phyloP scores from a whole-genome alignment of 441 rosid genomes.

The Erodium texanum region DNA sequence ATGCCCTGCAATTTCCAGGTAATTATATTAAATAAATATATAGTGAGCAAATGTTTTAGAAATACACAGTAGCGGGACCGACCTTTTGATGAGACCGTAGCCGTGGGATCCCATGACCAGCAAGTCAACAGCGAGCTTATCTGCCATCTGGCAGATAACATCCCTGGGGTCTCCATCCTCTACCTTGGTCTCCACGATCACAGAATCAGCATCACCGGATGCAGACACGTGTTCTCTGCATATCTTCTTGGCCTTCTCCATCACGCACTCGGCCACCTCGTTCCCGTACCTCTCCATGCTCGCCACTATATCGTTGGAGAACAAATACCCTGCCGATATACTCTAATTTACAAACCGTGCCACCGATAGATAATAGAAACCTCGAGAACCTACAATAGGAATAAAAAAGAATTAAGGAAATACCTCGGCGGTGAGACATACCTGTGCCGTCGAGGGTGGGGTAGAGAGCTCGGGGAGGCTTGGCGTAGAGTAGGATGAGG shows the following conservation, averaged over 20 bases:
- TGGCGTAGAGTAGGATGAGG: slow-evolving; percentile 41
- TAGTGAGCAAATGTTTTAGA: too few relatives aligned
- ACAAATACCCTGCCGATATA: slow-evolving; percentile 34
- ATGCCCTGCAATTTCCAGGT: slow-evolving; percentile 26
- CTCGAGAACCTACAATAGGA: neutral
- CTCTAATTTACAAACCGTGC: too few relatives aligned
- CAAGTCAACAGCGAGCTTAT: slow-evolving; percentile 33
- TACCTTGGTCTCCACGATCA: slow-evolving; percentile 37
- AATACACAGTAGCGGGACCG: neutral
- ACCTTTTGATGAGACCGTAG: slow-evolving; percentile 54
- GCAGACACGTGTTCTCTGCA: slow-evolving; percentile 23
- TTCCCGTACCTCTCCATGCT: slow-evolving; percentile 36
- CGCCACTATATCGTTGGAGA: slow-evolving; percentile 41
- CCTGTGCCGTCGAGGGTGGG: slow-evolving; percentile 42
- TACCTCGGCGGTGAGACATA: neutral
- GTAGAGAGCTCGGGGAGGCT: slow-evolving; percentile 32
- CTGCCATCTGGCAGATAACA: slow-evolving; percentile 42
- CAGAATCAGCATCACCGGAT: slow-evolving; percentile 22
- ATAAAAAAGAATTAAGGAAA: neutral
- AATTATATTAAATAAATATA: too few relatives aligned
- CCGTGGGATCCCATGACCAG: slow-evolving; percentile 59
- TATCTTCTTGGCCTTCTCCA: slow-evolving; percentile 38
- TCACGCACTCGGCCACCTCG: slow-evolving; percentile 32
- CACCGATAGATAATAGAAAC: too few relatives aligned
- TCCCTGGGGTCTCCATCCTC: slow-evolving; percentile 53